These are phyloP conservation scores for Trichoderma gamsii DNA, from an alignment of 495 filamentous ascomycete species.

Conservation along the genomic window DNA sequence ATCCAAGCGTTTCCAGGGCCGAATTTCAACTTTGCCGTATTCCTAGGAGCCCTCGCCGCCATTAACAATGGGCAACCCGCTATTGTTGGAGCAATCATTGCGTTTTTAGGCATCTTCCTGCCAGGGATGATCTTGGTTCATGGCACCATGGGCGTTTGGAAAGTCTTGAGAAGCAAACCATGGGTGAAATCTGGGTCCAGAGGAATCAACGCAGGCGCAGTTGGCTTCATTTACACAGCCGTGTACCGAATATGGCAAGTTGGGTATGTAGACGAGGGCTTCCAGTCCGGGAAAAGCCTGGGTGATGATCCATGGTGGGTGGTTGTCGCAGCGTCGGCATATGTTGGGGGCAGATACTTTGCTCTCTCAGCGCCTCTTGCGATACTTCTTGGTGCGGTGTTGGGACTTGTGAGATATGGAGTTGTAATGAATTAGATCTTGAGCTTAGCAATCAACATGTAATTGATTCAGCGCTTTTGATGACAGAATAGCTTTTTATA, in stretches of 20 bases:
- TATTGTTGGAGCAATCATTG: constrained; percentile 51
- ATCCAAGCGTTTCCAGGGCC: constrained; percentile 82
- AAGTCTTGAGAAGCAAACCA: constrained; percentile 44
- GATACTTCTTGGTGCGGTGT: constrained; percentile 58
- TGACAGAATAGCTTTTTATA: no score
- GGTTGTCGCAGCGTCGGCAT: constrained; percentile 57
- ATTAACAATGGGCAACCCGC: constrained; percentile 27
- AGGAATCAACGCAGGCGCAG: constrained; percentile 70
- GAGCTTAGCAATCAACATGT: no score
- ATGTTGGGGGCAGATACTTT: constrained; percentile 59
- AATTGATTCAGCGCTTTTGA: no score
- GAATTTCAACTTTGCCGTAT: constrained; percentile 86
- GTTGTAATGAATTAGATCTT: constrained; percentile 30
- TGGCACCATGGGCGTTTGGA: constrained; percentile 68
- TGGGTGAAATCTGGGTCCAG: constrained; percentile 54
- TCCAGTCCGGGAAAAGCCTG: constrained; percentile 51
- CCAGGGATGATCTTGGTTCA: constrained; percentile 63
- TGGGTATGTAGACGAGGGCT: constrained; percentile 56
- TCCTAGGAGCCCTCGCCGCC: constrained; percentile 59
- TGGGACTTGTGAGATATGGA: constrained; percentile 62
- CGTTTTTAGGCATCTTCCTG: constrained; percentile 62
- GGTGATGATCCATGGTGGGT: constrained; percentile 72
- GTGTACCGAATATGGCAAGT: constrained; percentile 82
- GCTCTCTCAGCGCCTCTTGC: constrained; percentile 51
- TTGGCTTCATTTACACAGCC: constrained; percentile 76